These are phyloP conservation scores for Cordyceps militaris DNA, from an alignment of 2,329 filamentous ascomycete genomes.

Conservation along the genomic window DNA sequence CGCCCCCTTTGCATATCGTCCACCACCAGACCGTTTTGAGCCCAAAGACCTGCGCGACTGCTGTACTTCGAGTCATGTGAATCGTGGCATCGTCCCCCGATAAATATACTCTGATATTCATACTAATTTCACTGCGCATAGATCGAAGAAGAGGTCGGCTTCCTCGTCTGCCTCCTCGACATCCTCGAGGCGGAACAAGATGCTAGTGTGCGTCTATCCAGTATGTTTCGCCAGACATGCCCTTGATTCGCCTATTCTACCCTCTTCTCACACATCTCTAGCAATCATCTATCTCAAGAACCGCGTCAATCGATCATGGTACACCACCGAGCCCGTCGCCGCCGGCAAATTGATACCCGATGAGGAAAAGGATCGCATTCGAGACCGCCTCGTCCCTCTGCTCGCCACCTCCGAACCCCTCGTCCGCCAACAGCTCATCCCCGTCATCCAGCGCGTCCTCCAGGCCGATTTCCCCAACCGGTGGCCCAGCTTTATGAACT, in stretches of 20 bases:
- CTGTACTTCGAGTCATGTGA: background rate
- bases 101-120: no score
- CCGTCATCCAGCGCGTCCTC: conserved; percentile 90
- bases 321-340: conserved; percentile 65
- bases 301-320: conserved; percentile 89
- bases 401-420: conserved; percentile 73
- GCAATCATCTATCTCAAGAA: conserved; percentile 98
- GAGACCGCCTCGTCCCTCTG: conserved; percentile 81
- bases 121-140: conserved; percentile 29
- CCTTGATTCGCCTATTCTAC: background rate
- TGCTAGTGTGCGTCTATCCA: conserved; percentile 74
- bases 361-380: conserved; percentile 79
- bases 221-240: conserved; percentile 47
- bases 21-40: background rate
- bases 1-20: background rate
- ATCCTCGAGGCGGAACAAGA: conserved; percentile 87
- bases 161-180: conserved; percentile 83
- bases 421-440: conserved; percentile 87
- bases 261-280: conserved; percentile 31
- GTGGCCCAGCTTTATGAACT: conserved; percentile 93
- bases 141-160: conserved; percentile 86
- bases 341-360: conserved; percentile 73
- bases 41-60: background rate
- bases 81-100: background rate
- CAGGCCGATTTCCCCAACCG: conserved; percentile 90